These are phyloP conservation scores for Ailanthus altissimus DNA, from an alignment of 345 rosid species.

Conservation along the genomic window DNA sequence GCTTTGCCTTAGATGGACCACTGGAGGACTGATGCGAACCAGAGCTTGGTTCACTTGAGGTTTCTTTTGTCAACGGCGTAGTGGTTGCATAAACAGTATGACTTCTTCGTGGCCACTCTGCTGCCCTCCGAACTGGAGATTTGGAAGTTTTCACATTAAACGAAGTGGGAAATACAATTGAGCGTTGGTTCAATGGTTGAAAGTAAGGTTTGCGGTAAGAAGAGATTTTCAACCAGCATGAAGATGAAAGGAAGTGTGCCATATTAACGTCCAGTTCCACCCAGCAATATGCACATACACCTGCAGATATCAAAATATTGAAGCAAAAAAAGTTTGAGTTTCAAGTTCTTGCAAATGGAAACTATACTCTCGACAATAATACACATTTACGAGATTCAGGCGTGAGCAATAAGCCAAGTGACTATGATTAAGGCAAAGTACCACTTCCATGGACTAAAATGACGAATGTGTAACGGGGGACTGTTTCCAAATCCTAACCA, in stretches of 20 bases:
- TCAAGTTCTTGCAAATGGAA: neutral
- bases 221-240: slow-evolving; percentile 53
- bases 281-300: slow-evolving; percentile 36
- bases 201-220: slow-evolving; percentile 35
- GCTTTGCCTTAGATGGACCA: slow-evolving; percentile 51
- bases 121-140: slow-evolving; percentile 35
- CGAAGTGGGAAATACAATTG: slow-evolving; percentile 29
- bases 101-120: slow-evolving; percentile 31
- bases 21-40: slow-evolving; percentile 32
- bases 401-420: neutral
- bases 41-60: slow-evolving; percentile 49
- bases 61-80: slow-evolving; percentile 25
- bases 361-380: too few species aligned
- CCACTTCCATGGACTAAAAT: neutral
- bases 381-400: neutral
- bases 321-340: neutral
- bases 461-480: neutral
- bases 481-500: neutral
- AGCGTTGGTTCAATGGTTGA: slow-evolving; percentile 30
- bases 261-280: slow-evolving; percentile 35
- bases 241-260: slow-evolving; percentile 68
- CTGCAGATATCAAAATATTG: slow-evolving; percentile 33
- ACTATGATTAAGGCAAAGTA: neutral
- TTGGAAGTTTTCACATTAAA: slow-evolving; percentile 38
- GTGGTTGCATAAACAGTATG: slow-evolving; percentile 48